Base-by-base conservation (phyloP, 495 filamentous ascomycete species). In the Viridothelium virens region DNA sequence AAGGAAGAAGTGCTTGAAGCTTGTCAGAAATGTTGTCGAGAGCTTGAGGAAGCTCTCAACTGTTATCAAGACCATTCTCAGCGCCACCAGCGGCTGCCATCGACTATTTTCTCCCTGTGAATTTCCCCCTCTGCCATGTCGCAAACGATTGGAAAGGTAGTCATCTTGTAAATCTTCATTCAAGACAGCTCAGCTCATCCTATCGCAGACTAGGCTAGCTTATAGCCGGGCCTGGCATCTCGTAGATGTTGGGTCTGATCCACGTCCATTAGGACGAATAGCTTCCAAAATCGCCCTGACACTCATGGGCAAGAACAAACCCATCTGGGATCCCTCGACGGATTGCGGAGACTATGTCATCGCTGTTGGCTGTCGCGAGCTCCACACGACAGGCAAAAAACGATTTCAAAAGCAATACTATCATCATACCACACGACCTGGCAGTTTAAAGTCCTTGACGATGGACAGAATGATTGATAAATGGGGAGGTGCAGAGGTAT, bases 301-400 rank as follows among this genome's bases (percentile, higher is more conserved):
- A 66, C 87, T 99, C 34, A 97, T 97, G 94, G 94, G 94, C 78
- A 99, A 99, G 83, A 88, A 97, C 83, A 99, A 99, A 79, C 94
- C 94, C 14, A 97, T 96, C 79, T 98, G 87, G 79, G 90, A 97
- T 77, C 95, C 74, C 25, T 85, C 88, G 67, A 96, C 94, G 65
- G 94, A 98, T 83, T 97, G 95, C 83, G 94, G 94, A 66, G 94
- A 98, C 85, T 98, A 98, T 77, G 93, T 98, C 4, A 94, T 98
- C 0, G 93, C 92, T 5, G 89, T 88, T 38, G 86, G 89, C 72
- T 98, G 94, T 82, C 84, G 87, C 63, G 87, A 91, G 66, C 83
- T 98, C 46, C 86, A 89, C 78, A 89, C 86, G 25, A 97, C 95
- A 39, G 94, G 94, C 70, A 89, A 89, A 78, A 98, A 98, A 82